A percentile compares a stretch with the other conserved stretches of the same genome.
Evolutionary conservation across 345 rosid species (phyloP).

Genomic region (Gossypium mustelinum): DNA sequence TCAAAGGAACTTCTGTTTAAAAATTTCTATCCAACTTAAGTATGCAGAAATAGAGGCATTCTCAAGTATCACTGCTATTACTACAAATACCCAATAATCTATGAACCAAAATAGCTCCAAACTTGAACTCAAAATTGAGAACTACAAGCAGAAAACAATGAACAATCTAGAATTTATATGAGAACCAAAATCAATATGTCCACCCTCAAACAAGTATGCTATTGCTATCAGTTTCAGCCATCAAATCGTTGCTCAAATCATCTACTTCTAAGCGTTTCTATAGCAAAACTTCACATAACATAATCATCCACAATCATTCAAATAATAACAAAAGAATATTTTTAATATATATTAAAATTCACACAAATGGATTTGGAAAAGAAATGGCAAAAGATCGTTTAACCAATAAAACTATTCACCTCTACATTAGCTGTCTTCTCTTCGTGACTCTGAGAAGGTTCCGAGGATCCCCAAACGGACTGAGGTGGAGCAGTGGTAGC

Average conservation of each 20-base stretch:
- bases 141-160: not conserved
- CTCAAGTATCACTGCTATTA: not conserved
- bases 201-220: not conserved
- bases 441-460: constrained; percentile 23
- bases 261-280: not conserved
- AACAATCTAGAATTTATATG: not conserved
- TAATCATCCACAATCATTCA: not conserved
- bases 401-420: constrained; percentile 21
- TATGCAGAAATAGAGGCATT: not conserved
- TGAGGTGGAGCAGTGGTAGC: constrained; percentile 47
- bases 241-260: not conserved
- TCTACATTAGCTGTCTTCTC: constrained; percentile 30
- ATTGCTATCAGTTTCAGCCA: not conserved
- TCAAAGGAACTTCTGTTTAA: too few relatives aligned
- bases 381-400: not conserved
- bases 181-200: not conserved
- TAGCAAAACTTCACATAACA: not conserved
- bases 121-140: not conserved
- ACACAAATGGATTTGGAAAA: not conserved
- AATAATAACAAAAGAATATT: not conserved
- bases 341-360: not conserved
- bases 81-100: not conserved
- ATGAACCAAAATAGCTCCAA: not conserved
- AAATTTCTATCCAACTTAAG: not conserved
- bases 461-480: constrained; percentile 38